phyloP scores from a whole-genome alignment of 1,139 yeast genomes.

The Taphrina wiesneri region DNA sequence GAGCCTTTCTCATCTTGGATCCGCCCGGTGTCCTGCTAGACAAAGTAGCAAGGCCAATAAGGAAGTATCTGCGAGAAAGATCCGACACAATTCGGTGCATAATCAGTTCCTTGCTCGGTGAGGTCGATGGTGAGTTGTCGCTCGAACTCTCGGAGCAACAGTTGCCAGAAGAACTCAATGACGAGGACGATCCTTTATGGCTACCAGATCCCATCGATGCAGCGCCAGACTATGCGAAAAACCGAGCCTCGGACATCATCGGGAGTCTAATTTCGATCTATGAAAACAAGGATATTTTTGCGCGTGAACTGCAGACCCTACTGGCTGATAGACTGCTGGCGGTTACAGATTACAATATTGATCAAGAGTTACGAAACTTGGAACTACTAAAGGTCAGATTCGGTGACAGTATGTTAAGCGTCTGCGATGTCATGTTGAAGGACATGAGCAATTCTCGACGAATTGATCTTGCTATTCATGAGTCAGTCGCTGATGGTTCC shows the following conservation, averaged over 20 bases:
- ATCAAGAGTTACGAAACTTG: slow-evolving; percentile 48
- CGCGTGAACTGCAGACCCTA: slow-evolving; percentile 66
- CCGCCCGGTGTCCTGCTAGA: slow-evolving; percentile 83
- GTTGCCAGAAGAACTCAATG: slow-evolving; percentile 44
- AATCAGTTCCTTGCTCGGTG: slow-evolving; percentile 70
- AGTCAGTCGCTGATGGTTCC: slow-evolving; percentile 7
- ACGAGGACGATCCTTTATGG: slow-evolving; percentile 62
- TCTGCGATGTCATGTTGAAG: slow-evolving; percentile 79
- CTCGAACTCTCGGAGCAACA: slow-evolving; percentile 49
- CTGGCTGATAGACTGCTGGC: slow-evolving; percentile 64
- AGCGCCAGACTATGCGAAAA: slow-evolving; percentile 74
- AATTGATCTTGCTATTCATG: slow-evolving; percentile 43
- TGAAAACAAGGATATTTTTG: slow-evolving; percentile 73
- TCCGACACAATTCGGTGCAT: slow-evolving; percentile 70
- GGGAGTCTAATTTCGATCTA: slow-evolving; percentile 73
- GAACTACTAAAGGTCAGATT: slow-evolving; percentile 63
- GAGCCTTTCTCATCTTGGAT: slow-evolving; percentile 73
- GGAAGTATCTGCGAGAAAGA: slow-evolving; percentile 66
- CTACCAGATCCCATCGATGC: slow-evolving; percentile 92
- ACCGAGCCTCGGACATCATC: slow-evolving; percentile 57
- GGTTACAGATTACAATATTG: slow-evolving; percentile 53
- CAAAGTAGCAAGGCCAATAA: slow-evolving; percentile 71
- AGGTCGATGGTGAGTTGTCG: slow-evolving; percentile 51
- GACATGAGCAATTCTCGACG: slow-evolving; percentile 55
- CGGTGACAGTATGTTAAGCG: slow-evolving; percentile 64